These are phyloP conservation scores for Nakaseomyces bracarensis DNA, from an alignment of 1,139 yeast genomes.

Conservation along the genomic window DNA sequence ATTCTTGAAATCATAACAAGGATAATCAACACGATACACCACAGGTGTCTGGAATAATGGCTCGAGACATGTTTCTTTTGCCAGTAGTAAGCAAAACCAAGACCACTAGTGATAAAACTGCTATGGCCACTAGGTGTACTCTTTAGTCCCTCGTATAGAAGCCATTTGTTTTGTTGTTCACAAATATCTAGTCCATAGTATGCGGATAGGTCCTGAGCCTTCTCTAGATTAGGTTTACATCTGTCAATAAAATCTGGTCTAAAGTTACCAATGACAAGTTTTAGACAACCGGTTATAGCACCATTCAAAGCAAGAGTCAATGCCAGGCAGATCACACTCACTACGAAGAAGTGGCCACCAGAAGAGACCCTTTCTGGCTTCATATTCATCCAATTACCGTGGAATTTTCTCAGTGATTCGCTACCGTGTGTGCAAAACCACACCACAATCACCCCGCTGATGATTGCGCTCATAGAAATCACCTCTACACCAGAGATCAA, in stretches of 20 bases:
- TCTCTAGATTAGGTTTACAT: slow-evolving; percentile 16
- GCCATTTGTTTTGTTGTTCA: slow-evolving; percentile 15
- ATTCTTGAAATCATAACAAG: slow-evolving; percentile 27
- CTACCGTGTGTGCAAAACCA: slow-evolving; percentile 20
- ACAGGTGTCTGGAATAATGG: slow-evolving; percentile 15
- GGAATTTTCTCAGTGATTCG: slow-evolving; percentile 12
- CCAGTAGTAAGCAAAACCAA: slow-evolving; percentile 25
- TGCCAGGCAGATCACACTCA: slow-evolving; percentile 19
- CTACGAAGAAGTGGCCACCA: slow-evolving; percentile 20
- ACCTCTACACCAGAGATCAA: slow-evolving; percentile 21
- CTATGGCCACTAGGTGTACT: slow-evolving; percentile 31
- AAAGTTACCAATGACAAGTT: slow-evolving; percentile 22
- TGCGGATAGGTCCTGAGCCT: slow-evolving; percentile 6
- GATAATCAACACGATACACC: slow-evolving; percentile 23
- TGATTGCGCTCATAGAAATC: slow-evolving; percentile 17
- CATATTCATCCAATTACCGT: slow-evolving; percentile 11
- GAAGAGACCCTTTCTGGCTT: slow-evolving; percentile 15
- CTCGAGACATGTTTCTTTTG: slow-evolving; percentile 17
- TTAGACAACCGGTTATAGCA: slow-evolving; percentile 23
- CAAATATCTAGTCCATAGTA: slow-evolving; percentile 17
- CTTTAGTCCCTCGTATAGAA: slow-evolving; percentile 26
- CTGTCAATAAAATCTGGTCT: slow-evolving; percentile 29
- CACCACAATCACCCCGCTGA: slow-evolving; percentile 16
- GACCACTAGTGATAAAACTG: slow-evolving; percentile 24
- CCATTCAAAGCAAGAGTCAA: slow-evolving; percentile 21